Percentiles rank a stretch among this genome's conserved stretches.
Evolutionary conservation across 495 filamentous ascomycete genomes (phyloP).

Genomic region (Paragyromitra xinjiangensis): DNA sequence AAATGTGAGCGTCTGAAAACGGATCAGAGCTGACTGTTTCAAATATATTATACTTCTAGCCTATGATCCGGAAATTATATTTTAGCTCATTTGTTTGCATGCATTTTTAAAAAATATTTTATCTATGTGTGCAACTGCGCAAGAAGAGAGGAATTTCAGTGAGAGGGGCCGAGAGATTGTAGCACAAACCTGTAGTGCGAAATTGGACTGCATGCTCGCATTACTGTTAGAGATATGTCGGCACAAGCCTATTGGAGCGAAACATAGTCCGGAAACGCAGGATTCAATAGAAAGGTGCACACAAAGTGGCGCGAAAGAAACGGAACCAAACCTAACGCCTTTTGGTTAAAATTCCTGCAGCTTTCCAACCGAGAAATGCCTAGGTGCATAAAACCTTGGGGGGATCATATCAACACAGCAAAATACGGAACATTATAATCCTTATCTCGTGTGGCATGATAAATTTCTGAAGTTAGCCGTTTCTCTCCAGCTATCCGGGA

Average conservation of each 20-base stretch:
- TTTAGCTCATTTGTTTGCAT: slow-evolving; percentile 18
- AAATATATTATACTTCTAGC: slow-evolving; percentile 20
- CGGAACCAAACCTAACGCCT: slow-evolving; percentile 35
- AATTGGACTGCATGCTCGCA: slow-evolving; percentile 41
- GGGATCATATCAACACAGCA: slow-evolving; percentile 20
- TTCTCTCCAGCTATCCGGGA: slow-evolving; percentile 17
- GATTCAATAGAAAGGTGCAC: neutral
- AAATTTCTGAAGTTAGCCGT: slow-evolving; percentile 29
- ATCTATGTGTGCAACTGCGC: neutral
- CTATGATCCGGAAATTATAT: slow-evolving; percentile 8
- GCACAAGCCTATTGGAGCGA: slow-evolving; percentile 16
- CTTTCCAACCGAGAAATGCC: slow-evolving; percentile 25
- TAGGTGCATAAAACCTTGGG: slow-evolving; percentile 21
- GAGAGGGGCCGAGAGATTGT: slow-evolving; percentile 26
- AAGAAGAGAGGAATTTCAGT: slow-evolving; percentile 16
- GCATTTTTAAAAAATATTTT: slow-evolving; percentile 1
- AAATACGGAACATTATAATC: slow-evolving; percentile 15
- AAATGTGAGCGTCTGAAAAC: slow-evolving; percentile 21
- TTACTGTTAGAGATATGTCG: slow-evolving; percentile 23
- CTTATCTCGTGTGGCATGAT: slow-evolving; percentile 44
- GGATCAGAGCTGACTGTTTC: slow-evolving; percentile 14
- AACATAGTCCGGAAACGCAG: slow-evolving; percentile 28
- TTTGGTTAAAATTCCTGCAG: slow-evolving; percentile 47
- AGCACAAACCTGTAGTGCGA: slow-evolving; percentile 24
- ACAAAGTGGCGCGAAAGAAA: neutral